These are phyloP conservation scores for Aegilops tauschii DNA, from an alignment of 176 grass and related monocot species.

Conservation along the genomic window DNA sequence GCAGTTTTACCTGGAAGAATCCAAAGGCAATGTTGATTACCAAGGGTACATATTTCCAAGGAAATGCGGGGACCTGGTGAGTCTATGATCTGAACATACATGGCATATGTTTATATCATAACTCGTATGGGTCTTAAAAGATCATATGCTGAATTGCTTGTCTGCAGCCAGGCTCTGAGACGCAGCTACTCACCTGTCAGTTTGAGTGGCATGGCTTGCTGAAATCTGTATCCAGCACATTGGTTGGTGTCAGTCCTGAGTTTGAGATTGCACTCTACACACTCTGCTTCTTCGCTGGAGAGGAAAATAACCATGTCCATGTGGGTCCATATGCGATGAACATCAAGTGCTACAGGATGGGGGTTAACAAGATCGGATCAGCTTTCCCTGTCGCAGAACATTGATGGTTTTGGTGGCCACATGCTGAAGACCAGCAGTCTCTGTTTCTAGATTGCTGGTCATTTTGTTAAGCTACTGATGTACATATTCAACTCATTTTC, in stretches of 20 bases:
- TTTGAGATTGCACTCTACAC: slow-evolving; percentile 95
- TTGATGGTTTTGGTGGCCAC: slow-evolving; percentile 36
- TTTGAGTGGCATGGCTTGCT: slow-evolving; percentile 89
- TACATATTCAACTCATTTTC: background rate
- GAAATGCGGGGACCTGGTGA: slow-evolving; percentile 55
- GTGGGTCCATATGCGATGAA: slow-evolving; percentile 79
- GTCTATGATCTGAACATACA: slow-evolving; percentile 13
- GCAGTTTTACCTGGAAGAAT: slow-evolving; percentile 98
- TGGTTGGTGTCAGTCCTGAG: slow-evolving; percentile 91
- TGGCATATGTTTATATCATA: background rate
- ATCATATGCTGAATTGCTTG: slow-evolving; percentile 8
- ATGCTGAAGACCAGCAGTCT: background rate
- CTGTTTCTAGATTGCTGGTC: background rate
- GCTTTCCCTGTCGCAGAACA: slow-evolving; percentile 78
- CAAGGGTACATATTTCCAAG: slow-evolving; percentile 91
- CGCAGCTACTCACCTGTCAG: slow-evolving; percentile 78
- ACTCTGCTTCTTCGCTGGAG: slow-evolving; percentile 79
- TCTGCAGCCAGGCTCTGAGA: slow-evolving; percentile 76
- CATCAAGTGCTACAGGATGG: slow-evolving; percentile 80
- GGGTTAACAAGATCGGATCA: slow-evolving; percentile 84
- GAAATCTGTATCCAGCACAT: slow-evolving; percentile 87
- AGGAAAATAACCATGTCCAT: slow-evolving; percentile 73
- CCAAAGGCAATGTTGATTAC: slow-evolving; percentile 88
- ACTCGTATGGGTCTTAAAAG: slow-evolving; percentile 5
- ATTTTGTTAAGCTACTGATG: background rate